Percentiles rank a stretch among this genome's conserved stretches.
phyloP scores from a whole-genome alignment of 495 filamentous ascomycete species.

The Platismatia glauca region DNA sequence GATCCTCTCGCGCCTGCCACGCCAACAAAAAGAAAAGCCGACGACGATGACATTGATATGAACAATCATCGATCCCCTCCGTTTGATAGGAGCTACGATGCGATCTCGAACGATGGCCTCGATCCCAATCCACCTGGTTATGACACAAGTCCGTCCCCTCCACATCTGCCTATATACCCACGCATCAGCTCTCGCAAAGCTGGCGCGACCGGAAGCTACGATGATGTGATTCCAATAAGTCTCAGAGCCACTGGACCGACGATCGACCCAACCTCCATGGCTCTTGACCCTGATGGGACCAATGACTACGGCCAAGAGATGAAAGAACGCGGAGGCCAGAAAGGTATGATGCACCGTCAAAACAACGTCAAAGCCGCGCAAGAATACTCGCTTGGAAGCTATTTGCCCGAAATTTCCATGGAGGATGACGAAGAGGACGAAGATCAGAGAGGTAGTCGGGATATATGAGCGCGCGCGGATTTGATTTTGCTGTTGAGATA shows the following conservation, averaged over 20 bases:
- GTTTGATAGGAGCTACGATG: conserved; percentile 7
- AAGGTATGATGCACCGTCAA: conserved; percentile 1
- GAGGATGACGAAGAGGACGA: conserved; percentile 22
- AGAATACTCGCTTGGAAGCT: conserved; percentile 14
- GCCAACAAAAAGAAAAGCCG: conserved; percentile 21
- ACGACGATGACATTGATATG: conserved; percentile 12
- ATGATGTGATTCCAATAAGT: conserved; percentile 17
- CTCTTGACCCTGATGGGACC: conserved; percentile 2
- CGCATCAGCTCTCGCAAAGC: conserved; percentile 10
- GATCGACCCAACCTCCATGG: conserved; percentile 4
- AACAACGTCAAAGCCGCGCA: background rate
- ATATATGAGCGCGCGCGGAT: background rate
- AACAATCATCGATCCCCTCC: conserved; percentile 17
- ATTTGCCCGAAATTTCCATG: conserved; percentile 20
- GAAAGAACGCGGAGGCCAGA: conserved; percentile 14
- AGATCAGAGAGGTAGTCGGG: conserved; percentile 10
- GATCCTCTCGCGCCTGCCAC: conserved; percentile 9
- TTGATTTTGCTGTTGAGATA: conserved; percentile 9
- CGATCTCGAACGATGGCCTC: conserved; percentile 5
- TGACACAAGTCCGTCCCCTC: conserved; percentile 6
- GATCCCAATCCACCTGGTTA: conserved; percentile 9
- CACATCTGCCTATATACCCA: conserved; percentile 2
- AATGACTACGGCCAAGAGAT: conserved; percentile 16
- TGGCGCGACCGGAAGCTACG: conserved; percentile 12
- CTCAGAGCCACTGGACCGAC: conserved; percentile 9